Conservation (phyloP, 108 stramenopile species). For the Cyclostephanos invisitatus region DNA sequence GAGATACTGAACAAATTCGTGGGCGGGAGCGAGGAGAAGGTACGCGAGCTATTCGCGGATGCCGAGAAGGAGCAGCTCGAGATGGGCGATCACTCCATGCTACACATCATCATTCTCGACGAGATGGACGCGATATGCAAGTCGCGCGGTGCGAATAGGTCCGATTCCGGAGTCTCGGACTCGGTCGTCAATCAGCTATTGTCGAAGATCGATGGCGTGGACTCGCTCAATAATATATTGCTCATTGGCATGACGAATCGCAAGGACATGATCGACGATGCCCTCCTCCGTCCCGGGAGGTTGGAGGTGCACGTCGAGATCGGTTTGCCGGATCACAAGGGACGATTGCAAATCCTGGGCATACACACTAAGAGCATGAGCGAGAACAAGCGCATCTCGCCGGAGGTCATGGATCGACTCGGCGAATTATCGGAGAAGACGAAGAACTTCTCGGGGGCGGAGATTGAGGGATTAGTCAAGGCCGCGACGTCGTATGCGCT, state of each 20-base stretch:
- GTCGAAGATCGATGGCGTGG: constrained; percentile 99
- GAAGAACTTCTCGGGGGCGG: constrained; percentile 99
- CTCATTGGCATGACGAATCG: constrained; percentile 99
- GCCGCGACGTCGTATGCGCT: constrained; percentile 96
- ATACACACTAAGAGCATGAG: constrained; percentile 96
- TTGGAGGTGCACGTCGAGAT: constrained; percentile 99
- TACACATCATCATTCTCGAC: constrained; percentile 99
- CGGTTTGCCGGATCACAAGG: constrained; percentile 92
- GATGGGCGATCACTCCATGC: constrained; percentile 91
- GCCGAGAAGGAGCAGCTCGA: constrained; percentile 92
- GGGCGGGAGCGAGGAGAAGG: constrained; percentile 96
- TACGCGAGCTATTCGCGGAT: constrained; percentile 94
- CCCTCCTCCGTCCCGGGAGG: constrained; percentile 97
- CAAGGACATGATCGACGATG: constrained; percentile 99
- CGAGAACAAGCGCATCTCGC: constrained; percentile 81
- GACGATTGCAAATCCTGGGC: constrained; percentile 93
- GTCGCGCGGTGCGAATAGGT: constrained; percentile 87
- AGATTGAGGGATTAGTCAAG: constrained; percentile 97
- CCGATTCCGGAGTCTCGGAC: constrained; percentile 96
- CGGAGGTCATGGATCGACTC: constrained; percentile 78
- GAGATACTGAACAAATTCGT: constrained; percentile 98
- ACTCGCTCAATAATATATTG: constrained; percentile 98
- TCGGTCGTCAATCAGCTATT: constrained; percentile 99
- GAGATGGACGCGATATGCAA: constrained; percentile 99
- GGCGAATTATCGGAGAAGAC: constrained; percentile 83